Conservation (phyloP, 1,284 basidiomycete species). For the Cerrena zonata region DNA sequence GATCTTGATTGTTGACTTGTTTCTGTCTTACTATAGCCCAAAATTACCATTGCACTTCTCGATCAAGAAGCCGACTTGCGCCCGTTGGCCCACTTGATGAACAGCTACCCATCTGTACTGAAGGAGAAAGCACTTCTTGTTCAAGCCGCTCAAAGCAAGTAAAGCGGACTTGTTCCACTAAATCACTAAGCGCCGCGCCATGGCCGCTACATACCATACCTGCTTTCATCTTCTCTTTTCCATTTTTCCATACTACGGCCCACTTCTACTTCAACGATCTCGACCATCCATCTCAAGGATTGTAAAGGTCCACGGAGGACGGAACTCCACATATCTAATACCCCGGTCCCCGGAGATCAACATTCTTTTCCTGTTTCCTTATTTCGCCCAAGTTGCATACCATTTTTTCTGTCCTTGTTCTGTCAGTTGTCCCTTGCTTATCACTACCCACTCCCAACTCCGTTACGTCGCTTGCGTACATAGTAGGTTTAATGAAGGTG, state of each 20-base stretch:
- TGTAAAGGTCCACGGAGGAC: not conserved
- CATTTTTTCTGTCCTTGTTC: no score
- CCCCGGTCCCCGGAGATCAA: not conserved
- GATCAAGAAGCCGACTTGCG: slow-evolving; percentile 83
- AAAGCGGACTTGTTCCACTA: no score
- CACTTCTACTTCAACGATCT: no score
- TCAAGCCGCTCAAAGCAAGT: slow-evolving; percentile 28
- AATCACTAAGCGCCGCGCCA: not conserved
- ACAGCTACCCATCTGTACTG: slow-evolving; percentile 75
- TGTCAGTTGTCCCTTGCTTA: not conserved
- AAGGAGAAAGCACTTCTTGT: slow-evolving; percentile 63
- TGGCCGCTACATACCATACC: not conserved
- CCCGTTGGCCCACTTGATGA: slow-evolving; percentile 79
- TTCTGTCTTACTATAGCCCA: no score
- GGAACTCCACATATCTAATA: not conserved
- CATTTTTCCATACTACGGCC: not conserved
- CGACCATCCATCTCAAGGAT: no score
- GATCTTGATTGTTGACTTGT: slow-evolving; percentile 5
- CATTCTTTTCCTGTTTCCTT: not conserved
- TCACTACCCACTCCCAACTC: no score
- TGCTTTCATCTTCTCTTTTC: not conserved
- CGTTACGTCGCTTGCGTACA: not conserved
- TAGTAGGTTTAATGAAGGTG: not conserved
- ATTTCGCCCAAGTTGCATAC: no score
- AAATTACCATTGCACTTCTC: slow-evolving; percentile 75